A percentile compares a stretch with the other conserved stretches of the same genome.
These are phyloP conservation scores for Endogone sp. DNA, from an alignment of 192 early-diverging fungal genomes.

Conservation along the genomic window DNA sequence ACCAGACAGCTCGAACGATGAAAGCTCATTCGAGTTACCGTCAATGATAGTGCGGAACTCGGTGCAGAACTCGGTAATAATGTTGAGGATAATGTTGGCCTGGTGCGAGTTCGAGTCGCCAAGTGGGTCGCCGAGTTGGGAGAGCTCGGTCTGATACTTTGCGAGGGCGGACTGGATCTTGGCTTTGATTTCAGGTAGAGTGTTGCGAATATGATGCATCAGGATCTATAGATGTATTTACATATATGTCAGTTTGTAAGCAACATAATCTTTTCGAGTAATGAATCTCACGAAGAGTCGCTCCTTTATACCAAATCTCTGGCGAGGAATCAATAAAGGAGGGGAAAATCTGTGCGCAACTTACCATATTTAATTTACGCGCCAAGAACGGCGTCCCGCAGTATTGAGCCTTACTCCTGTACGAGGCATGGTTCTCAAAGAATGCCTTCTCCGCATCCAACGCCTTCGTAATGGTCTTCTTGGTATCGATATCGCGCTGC, in stretches of 20 bases:
- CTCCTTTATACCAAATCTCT: not conserved
- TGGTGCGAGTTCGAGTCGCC: constrained; percentile 64
- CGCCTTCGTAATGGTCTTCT: constrained; percentile 83
- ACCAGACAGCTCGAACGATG: constrained; percentile 91
- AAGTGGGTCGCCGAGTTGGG: constrained; percentile 87
- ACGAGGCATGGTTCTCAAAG: constrained; percentile 95
- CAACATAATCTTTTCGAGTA: not conserved
- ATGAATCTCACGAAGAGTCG: not conserved
- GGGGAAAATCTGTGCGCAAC: no score
- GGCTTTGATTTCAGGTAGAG: constrained; percentile 98
- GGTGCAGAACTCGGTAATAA: constrained; percentile 98
- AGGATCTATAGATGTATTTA: constrained; percentile 62
- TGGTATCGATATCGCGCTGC: constrained; percentile 94
- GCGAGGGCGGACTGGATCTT: constrained; percentile 84
- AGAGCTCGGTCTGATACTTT: constrained; percentile 86
- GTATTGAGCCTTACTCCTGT: constrained; percentile 95
- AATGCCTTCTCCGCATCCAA: constrained; percentile 88
- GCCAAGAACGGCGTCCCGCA: constrained; percentile 99
- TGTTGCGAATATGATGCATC: constrained; percentile 99
- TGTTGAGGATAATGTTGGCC: constrained; percentile 90
- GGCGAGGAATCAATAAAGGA: no score
- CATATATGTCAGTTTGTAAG: not conserved
- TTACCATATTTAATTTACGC: constrained; percentile 93
- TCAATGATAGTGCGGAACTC: constrained; percentile 96
- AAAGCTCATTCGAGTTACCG: constrained; percentile 93